Evolutionary conservation across 805 yeast species (phyloP).

Genomic region (Pichia phayaonensis): DNA sequence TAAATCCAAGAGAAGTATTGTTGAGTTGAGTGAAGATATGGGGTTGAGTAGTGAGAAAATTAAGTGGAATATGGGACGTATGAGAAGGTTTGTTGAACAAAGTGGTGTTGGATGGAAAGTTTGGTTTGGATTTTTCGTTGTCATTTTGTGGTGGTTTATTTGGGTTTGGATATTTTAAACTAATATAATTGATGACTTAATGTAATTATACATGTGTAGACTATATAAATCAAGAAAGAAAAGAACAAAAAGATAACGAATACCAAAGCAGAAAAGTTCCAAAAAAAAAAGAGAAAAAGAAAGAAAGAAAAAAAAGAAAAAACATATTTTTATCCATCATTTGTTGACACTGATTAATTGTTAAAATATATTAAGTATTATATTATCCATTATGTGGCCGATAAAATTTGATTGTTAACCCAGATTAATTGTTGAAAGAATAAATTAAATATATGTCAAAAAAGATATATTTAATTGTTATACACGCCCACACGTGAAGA

Average conservation of each 20-base stretch:
- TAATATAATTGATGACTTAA: neutral
- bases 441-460: neutral
- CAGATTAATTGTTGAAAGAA: neutral
- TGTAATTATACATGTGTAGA: no score
- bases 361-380: no score
- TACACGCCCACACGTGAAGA: slow-evolving; percentile 11
- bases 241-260: no score
- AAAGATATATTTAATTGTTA: neutral
- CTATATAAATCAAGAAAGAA: no score
- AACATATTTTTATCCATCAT: neutral
- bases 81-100: slow-evolving; percentile 57
- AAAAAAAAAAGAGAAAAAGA: neutral
- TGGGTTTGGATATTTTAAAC: slow-evolving; percentile 30
- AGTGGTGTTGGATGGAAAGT: slow-evolving; percentile 57
- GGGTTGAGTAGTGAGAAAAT: slow-evolving; percentile 33
- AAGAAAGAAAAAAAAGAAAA: neutral
- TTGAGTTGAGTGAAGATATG: slow-evolving; percentile 25
- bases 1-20: slow-evolving; percentile 23
- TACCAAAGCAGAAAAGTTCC: neutral
- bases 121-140: slow-evolving; percentile 45
- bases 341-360: neutral
- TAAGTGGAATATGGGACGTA: slow-evolving; percentile 44
- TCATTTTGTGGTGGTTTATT: slow-evolving; percentile 39
- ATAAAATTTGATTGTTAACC: neutral
- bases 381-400: neutral